Evolutionary conservation across 306 rosid species (phyloP), one percentile per base, ranked within the genome.

Genomic region (Rosa lucieae): DNA sequence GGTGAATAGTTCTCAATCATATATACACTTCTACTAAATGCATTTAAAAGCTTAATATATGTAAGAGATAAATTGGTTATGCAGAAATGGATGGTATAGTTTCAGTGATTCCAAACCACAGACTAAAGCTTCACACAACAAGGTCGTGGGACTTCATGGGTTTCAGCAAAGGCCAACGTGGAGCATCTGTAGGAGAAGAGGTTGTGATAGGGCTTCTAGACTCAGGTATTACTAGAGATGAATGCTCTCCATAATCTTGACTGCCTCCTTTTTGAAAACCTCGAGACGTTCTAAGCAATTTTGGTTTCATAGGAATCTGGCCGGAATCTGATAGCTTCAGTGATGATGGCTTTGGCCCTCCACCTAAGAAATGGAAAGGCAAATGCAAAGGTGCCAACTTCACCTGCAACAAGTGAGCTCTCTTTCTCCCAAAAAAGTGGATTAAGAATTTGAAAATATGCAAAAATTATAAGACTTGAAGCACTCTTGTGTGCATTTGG

Each of bases 101-200:
- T 67, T 86, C 85, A 8, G 89, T 86, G 70, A 13, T 83, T 53
- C 81, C 83, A 44, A 83, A 86, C 63, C 76, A 51, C 29, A 81
- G n/a, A 59, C 62, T 69, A 21, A 23, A 83, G 79, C 87, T 81
- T 65, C 89, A 86, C 68, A 83, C 85, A 23, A 85, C 86, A 26
- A 82, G 84, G 49, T 85, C 86, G 49, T 85, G 86, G 88, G 84
- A 85, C 62, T 85, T 83, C 76, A 67, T 75, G 70, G 85, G 85
- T 18, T 14, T 83, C 67, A 17, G 80, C 12, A 37, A 46, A 8
- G 63, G 59, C 35, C 26, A 48, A 66, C 46, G 73, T 48, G 70
- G 82, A 47, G 47, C 26, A 17, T 6, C 81, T 14, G 21, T 26
- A 39, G 75, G 70, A 39, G 82, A 44, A 72, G 73, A 79, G 10